Percentiles rank a stretch among this genome's conserved stretches.
phyloP scores from a whole-genome alignment of 2,329 filamentous ascomycete species.

The Claviceps pusilla region DNA sequence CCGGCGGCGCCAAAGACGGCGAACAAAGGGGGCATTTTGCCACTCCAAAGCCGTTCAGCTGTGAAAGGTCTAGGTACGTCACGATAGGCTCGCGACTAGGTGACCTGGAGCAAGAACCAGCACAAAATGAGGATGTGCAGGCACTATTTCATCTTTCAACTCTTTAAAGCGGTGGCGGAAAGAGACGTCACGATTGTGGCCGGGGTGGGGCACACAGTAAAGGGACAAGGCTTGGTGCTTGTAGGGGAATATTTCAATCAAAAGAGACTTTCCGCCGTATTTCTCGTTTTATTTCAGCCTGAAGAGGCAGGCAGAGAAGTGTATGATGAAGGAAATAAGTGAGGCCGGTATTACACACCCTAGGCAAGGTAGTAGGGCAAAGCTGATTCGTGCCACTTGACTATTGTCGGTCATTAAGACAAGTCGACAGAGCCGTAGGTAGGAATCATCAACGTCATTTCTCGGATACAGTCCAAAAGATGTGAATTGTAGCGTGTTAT shows the following conservation, averaged over 20 bases:
- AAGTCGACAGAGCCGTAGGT: not conserved
- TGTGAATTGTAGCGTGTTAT: not conserved
- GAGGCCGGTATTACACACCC: no score
- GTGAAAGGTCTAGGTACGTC: slow-evolving; percentile 7
- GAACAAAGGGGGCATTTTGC: not conserved
- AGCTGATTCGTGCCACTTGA: not conserved
- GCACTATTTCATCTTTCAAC: not conserved
- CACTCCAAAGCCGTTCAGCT: not conserved
- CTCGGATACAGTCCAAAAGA: not conserved
- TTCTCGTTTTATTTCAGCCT: not conserved
- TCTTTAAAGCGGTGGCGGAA: not conserved
- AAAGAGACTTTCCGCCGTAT: not conserved
- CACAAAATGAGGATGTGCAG: not conserved
- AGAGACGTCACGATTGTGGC: not conserved
- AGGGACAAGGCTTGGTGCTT: not conserved
- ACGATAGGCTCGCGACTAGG: slow-evolving; percentile 6
- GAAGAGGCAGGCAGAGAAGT: no score
- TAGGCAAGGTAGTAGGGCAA: no score
- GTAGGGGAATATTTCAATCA: not conserved
- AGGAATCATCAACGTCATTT: not conserved
- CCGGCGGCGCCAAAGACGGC: not conserved
- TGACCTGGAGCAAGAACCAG: not conserved
- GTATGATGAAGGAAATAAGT: no score
- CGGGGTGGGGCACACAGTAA: not conserved
- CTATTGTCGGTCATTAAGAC: not conserved